A percentile compares a stretch with the other conserved stretches of the same genome.
Conservation (phyloP, 106 monocot genomes). For the Allium sativum region DNA sequence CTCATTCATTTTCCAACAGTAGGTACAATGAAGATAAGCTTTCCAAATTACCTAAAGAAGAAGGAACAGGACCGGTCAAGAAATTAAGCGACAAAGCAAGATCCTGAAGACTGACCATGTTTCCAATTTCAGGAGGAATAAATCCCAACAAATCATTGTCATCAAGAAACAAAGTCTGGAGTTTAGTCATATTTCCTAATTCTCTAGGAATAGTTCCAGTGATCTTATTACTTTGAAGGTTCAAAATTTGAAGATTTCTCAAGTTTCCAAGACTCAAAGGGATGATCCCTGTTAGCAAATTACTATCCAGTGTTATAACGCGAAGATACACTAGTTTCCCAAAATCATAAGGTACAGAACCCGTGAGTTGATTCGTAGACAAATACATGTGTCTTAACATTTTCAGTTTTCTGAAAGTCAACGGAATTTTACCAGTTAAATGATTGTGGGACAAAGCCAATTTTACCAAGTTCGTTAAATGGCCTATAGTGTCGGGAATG, state of each 20-base stretch:
- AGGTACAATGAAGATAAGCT: not conserved
- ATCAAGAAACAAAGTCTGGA: not conserved
- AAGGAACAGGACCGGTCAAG: conserved; percentile 5
- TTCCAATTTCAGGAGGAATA: conserved; percentile 13
- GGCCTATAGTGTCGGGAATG: conserved; percentile 11
- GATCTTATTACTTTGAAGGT: not conserved
- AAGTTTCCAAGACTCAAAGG: conserved; percentile 4
- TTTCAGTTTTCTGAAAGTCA: not conserved
- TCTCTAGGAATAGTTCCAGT: not conserved
- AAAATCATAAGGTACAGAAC: not conserved
- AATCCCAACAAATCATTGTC: conserved; percentile 7
- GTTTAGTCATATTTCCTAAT: not conserved
- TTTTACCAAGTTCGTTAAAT: not conserved
- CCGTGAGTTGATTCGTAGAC: not conserved
- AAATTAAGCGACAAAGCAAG: not conserved
- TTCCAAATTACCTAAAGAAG: conserved; percentile 3
- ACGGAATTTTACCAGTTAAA: conserved; percentile 1
- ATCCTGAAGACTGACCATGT: not conserved
- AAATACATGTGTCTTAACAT: not conserved
- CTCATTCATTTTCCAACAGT: no score
- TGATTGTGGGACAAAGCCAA: conserved; percentile 2
- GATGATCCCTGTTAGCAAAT: not conserved
- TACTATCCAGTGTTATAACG: not conserved
- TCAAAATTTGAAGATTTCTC: not conserved
- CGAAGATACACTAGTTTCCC: not conserved